Conservation (phyloP, 1,284 basidiomycete genomes). For the Cutaneotrichosporon sp. region DNA sequence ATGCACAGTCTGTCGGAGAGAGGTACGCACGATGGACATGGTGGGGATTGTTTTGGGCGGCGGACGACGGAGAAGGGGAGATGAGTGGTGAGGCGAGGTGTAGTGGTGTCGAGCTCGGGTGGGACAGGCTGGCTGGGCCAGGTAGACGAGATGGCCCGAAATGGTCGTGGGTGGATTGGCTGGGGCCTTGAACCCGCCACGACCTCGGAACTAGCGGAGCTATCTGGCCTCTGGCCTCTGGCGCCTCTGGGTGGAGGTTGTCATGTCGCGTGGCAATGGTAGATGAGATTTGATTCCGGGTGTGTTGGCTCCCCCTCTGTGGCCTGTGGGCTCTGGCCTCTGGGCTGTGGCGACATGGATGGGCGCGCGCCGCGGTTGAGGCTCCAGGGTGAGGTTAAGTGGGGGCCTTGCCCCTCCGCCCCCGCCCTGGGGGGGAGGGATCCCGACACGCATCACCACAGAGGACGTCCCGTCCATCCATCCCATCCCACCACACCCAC, state of each 20-base stretch:
- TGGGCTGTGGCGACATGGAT: too few species aligned
- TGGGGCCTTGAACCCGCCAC: not conserved
- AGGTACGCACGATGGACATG: slow-evolving; percentile 17
- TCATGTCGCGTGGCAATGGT: not conserved
- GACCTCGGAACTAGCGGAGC: not conserved
- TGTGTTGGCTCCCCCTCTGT: too few species aligned
- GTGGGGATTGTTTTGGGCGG: slow-evolving; percentile 1
- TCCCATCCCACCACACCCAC: slow-evolving; percentile 3
- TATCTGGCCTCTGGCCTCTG: not conserved
- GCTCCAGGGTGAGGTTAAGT: too few species aligned
- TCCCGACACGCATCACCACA: not conserved
- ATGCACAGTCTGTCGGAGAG: not conserved
- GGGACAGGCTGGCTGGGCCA: not conserved
- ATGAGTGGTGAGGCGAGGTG: slow-evolving; percentile 4
- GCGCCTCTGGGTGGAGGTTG: not conserved
- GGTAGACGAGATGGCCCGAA: slow-evolving; percentile 7
- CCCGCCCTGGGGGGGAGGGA: too few species aligned
- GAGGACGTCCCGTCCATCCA: not conserved
- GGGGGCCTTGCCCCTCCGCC: too few species aligned
- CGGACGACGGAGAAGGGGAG: not conserved
- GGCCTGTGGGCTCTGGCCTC: too few species aligned
- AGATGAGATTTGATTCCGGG: not conserved
- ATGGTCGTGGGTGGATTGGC: slow-evolving; percentile 10
- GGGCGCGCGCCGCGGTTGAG: too few species aligned
- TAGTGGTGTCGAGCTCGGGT: not conserved